These are phyloP conservation scores for Sungouiella blattae DNA, from an alignment of 805 yeast species.

Conservation along the genomic window DNA sequence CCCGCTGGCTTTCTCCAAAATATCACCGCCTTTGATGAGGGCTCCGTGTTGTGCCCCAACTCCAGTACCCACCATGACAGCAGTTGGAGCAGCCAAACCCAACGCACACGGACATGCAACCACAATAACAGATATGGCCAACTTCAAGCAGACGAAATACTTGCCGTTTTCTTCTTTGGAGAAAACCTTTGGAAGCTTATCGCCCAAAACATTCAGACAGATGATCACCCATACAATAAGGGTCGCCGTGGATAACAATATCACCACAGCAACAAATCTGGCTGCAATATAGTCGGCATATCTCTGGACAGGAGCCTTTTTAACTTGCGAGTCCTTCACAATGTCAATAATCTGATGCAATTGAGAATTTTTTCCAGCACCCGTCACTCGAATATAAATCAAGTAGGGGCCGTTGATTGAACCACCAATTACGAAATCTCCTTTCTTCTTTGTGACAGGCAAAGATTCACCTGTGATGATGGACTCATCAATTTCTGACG, in stretches of 20 bases:
- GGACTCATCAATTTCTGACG: conserved; percentile 84
- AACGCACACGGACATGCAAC: conserved; percentile 99
- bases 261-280: conserved; percentile 74
- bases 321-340: conserved; percentile 85
- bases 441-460: conserved; percentile 62
- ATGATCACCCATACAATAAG: conserved; percentile 44
- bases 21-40: conserved; percentile 88
- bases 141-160: conserved; percentile 64
- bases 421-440: conserved; percentile 79
- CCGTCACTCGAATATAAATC: conserved; percentile 62
- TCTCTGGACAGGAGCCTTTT: conserved; percentile 86
- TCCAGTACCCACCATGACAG: conserved; percentile 98
- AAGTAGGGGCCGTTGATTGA: conserved; percentile 80
- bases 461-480: conserved; percentile 87
- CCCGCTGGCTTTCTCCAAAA: conserved; percentile 67
- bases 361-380: conserved; percentile 80
- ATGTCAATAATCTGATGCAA: conserved; percentile 81
- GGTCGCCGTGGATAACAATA: conserved; percentile 60
- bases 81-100: conserved; percentile 97
- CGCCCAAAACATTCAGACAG: conserved; percentile 20
- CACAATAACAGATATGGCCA: conserved; percentile 88
- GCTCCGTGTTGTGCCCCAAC: conserved; percentile 90
- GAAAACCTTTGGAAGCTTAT: conserved; percentile 47
- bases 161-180: conserved; percentile 47
- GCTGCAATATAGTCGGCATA: conserved; percentile 84